Evolutionary conservation across 2,329 filamentous ascomycete genomes (phyloP).

Genomic region (Grosmannia huntii): DNA sequence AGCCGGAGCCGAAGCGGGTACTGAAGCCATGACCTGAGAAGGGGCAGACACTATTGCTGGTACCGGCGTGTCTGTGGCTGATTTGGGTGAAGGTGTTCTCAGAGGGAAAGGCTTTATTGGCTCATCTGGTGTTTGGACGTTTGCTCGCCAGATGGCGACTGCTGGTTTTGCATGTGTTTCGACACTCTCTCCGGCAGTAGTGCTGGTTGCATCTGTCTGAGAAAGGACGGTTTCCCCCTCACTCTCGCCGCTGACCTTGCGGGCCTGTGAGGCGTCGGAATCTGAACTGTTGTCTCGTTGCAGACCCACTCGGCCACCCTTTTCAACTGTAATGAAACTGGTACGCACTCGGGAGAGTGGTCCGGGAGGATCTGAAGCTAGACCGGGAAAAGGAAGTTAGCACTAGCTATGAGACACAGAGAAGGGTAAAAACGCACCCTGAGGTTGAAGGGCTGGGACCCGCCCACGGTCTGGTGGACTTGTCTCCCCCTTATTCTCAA

Average conservation of each 20-base stretch:
- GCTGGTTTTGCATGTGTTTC: background rate
- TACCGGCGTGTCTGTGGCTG: background rate
- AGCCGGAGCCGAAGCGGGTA: background rate
- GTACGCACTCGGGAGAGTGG: slow-evolving; percentile 65
- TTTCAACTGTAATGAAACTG: slow-evolving; percentile 62
- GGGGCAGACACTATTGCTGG: background rate
- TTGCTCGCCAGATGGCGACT: background rate
- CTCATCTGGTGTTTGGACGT: background rate
- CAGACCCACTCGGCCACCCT: slow-evolving; percentile 44
- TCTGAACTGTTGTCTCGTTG: slow-evolving; percentile 31
- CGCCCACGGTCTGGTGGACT: slow-evolving; percentile 58
- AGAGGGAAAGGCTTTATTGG: background rate
- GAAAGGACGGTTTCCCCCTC: slow-evolving; percentile 12
- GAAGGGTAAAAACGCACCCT: slow-evolving; percentile 23
- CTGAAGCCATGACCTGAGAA: background rate
- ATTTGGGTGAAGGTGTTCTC: background rate
- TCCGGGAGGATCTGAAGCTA: slow-evolving; percentile 35
- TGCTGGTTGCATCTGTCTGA: background rate
- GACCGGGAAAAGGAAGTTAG: background rate
- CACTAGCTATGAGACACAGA: background rate
- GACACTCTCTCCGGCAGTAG: background rate
- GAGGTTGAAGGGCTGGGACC: slow-evolving; percentile 42
- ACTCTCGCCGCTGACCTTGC: slow-evolving; percentile 25
- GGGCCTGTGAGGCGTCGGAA: slow-evolving; percentile 23
- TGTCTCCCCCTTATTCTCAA: slow-evolving; percentile 57